Conservation (phyloP, 2,329 filamentous ascomycete genomes). For the Aspergillus costaricaensis region DNA sequence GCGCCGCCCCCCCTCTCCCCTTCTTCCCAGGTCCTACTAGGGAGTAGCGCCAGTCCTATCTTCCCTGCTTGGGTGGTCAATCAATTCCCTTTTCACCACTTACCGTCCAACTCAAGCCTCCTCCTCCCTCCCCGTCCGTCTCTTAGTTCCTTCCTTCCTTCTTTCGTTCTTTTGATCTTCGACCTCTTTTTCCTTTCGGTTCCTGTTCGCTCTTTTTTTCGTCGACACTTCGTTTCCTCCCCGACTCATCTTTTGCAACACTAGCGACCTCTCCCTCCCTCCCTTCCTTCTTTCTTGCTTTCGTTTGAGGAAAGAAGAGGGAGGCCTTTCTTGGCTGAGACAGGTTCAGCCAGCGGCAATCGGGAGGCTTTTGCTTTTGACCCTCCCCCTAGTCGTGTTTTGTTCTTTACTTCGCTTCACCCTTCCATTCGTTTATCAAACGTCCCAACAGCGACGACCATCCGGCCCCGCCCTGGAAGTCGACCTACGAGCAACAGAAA, state of each 20-base stretch:
- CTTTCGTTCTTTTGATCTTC: conserved; percentile 16
- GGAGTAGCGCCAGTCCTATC: conserved; percentile 23
- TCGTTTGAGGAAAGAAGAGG: conserved; percentile 34
- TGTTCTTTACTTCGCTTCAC: conserved; percentile 16
- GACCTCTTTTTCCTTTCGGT: conserved; percentile 24
- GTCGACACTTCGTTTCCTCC: conserved; percentile 8
- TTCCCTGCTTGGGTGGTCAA: conserved; percentile 28
- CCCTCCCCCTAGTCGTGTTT: conserved; percentile 5
- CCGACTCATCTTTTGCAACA: conserved; percentile 8
- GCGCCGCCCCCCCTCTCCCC: neutral
- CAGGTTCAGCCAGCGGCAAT: conserved; percentile 17
- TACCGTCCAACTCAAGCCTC: conserved; percentile 27
- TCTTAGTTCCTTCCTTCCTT: conserved; percentile 27
- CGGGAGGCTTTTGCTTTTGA: conserved; percentile 3
- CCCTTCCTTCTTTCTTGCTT: conserved; percentile 29
- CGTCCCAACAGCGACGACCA: conserved; percentile 6
- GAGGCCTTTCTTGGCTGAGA: conserved; percentile 18
- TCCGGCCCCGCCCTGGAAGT: conserved; percentile 11
- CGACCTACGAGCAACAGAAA: neutral
- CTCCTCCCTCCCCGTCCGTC: conserved; percentile 34
- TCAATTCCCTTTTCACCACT: conserved; percentile 30
- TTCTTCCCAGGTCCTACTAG: conserved; percentile 17
- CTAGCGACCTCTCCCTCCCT: conserved; percentile 17
- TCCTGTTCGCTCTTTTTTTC: conserved; percentile 24
- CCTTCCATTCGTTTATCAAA: conserved; percentile 27